Evolutionary conservation across 2,329 filamentous ascomycete species (phyloP).

Genomic region (Botrytis cinerea): DNA sequence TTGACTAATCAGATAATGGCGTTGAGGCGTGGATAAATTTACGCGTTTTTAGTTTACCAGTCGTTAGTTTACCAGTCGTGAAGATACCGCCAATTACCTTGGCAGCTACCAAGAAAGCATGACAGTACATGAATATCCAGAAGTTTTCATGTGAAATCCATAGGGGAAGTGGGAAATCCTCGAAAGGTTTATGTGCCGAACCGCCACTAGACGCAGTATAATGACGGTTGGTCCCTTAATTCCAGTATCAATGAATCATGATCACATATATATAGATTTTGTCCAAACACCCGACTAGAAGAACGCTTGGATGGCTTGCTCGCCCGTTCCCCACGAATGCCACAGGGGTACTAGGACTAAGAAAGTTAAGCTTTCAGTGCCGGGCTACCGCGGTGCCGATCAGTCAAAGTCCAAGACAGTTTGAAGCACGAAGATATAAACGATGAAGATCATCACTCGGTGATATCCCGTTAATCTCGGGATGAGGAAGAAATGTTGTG

Average conservation of each 20-base stretch:
- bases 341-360: neutral
- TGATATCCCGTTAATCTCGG: conserved; percentile 4
- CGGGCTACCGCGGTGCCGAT: conserved; percentile 2
- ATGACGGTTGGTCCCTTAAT: neutral
- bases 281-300: neutral
- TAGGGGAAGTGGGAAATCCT: neutral
- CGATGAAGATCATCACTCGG: conserved; percentile 5
- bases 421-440: neutral
- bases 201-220: neutral
- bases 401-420: neutral
- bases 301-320: neutral
- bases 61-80: neutral
- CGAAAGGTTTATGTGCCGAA: neutral
- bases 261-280: neutral
- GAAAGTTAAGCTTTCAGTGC: conserved; percentile 16
- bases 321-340: neutral
- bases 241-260: neutral
- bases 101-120: neutral
- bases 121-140: neutral
- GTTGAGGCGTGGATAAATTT: neutral
- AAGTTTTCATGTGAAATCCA: neutral
- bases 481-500: neutral
- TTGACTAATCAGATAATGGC: neutral
- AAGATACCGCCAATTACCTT: neutral
- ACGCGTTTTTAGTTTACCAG: neutral